Evolutionary conservation across 1,139 yeast species (phyloP).

Genomic region (Blastobotrys persicus): DNA sequence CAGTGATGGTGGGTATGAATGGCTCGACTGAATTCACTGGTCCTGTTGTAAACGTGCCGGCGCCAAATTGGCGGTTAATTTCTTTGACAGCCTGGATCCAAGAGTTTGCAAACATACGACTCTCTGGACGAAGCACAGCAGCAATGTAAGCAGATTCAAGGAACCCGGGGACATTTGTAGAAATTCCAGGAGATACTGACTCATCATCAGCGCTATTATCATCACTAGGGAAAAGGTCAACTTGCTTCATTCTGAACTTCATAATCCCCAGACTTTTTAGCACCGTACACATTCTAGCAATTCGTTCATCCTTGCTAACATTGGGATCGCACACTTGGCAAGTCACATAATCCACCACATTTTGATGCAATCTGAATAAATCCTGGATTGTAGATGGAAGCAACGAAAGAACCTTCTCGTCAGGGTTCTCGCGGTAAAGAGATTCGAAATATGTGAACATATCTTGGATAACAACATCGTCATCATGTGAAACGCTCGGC

Average conservation of each 20-base stretch:
- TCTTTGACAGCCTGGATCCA: slow-evolving; percentile 62
- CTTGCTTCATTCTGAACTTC: slow-evolving; percentile 64
- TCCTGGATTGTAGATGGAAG: slow-evolving; percentile 73
- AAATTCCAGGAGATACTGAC: slow-evolving; percentile 33
- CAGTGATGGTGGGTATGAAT: slow-evolving; percentile 42
- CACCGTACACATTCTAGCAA: slow-evolving; percentile 67
- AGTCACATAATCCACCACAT: slow-evolving; percentile 62
- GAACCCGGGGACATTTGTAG: slow-evolving; percentile 75
- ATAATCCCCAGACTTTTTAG: slow-evolving; percentile 65
- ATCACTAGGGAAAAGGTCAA: slow-evolving; percentile 52
- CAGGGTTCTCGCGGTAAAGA: slow-evolving; percentile 43
- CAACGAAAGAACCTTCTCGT: slow-evolving; percentile 46
- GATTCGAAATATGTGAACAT: slow-evolving; percentile 68
- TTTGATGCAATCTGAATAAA: slow-evolving; percentile 63
- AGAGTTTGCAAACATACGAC: slow-evolving; percentile 60
- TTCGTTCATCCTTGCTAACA: slow-evolving; percentile 51
- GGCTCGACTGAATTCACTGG: slow-evolving; percentile 25
- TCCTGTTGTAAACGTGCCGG: slow-evolving; percentile 14
- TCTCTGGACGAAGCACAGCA: slow-evolving; percentile 77
- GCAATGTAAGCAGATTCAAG: slow-evolving; percentile 77
- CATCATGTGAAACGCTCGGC: slow-evolving; percentile 43
- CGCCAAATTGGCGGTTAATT: slow-evolving; percentile 30
- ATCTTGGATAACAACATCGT: slow-evolving; percentile 62
- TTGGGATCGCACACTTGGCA: slow-evolving; percentile 63
- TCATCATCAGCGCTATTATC: slow-evolving; percentile 31